Percentiles rank a stretch among this genome's conserved stretches.
Evolutionary conservation across 805 yeast genomes (phyloP).

Genomic region (Candida dendrica): DNA sequence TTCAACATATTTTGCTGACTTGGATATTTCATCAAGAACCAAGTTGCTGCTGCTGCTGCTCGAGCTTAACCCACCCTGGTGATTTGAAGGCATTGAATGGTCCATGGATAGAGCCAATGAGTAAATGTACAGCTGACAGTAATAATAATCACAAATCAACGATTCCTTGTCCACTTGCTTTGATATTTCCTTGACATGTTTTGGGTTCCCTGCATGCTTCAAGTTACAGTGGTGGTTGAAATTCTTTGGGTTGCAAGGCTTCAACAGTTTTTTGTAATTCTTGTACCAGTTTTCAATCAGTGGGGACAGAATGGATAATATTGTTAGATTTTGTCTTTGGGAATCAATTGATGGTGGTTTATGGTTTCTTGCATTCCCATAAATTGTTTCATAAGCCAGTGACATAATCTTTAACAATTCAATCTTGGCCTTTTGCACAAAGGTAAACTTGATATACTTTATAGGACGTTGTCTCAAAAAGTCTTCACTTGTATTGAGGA

Average conservation of each 20-base stretch:
- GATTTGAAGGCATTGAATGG: slow-evolving; percentile 19
- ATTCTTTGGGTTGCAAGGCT: slow-evolving; percentile 37
- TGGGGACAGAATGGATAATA: slow-evolving; percentile 68
- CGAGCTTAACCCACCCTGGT: slow-evolving; percentile 13
- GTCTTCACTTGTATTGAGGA: slow-evolving; percentile 21
- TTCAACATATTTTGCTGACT: slow-evolving; percentile 70
- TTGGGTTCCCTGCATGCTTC: slow-evolving; percentile 19
- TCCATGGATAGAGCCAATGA: slow-evolving; percentile 68
- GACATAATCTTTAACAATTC: slow-evolving; percentile 75
- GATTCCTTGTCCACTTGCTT: slow-evolving; percentile 55
- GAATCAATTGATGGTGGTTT: slow-evolving; percentile 36
- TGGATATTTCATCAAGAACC: slow-evolving; percentile 62
- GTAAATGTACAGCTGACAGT: slow-evolving; percentile 76
- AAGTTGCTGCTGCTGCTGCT: slow-evolving; percentile 22
- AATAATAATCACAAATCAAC: slow-evolving; percentile 73
- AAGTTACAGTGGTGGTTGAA: slow-evolving; percentile 24
- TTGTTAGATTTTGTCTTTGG: slow-evolving; percentile 61
- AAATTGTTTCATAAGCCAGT: slow-evolving; percentile 77
- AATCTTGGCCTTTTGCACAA: slow-evolving; percentile 65
- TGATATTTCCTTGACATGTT: slow-evolving; percentile 25
- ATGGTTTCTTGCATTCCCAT: slow-evolving; percentile 46
- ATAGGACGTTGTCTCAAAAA: slow-evolving; percentile 16
- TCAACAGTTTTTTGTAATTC: slow-evolving; percentile 49
- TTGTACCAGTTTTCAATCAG: slow-evolving; percentile 73
- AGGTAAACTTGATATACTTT: slow-evolving; percentile 45